phyloP scores from a whole-genome alignment of 805 yeast genomes.

The Starmerella geochares region DNA sequence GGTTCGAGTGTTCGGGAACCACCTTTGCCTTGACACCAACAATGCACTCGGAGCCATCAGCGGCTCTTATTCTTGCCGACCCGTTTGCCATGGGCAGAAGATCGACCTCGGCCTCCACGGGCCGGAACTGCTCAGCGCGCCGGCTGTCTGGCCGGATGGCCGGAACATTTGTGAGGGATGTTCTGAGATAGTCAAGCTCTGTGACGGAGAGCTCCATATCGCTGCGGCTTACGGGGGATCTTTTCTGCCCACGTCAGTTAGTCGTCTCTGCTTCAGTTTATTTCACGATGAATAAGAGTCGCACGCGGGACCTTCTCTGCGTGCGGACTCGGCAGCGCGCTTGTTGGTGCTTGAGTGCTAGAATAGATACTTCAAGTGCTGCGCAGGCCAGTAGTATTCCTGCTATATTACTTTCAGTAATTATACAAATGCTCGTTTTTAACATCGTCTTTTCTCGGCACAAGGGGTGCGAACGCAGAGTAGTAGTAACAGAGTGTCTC shows the following conservation, averaged over 20 bases:
- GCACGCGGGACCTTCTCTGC: too few species aligned
- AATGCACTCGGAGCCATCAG: constrained; percentile 89
- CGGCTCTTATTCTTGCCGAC: constrained; percentile 71
- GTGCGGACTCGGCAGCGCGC: too few species aligned
- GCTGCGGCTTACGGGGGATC: not conserved
- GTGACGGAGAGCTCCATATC: constrained; percentile 33
- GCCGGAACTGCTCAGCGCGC: constrained; percentile 61
- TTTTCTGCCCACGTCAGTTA: not conserved
- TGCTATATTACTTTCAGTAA: too few species aligned
- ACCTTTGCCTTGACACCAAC: constrained; percentile 85
- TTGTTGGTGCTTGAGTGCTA: too few species aligned
- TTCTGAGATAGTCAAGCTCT: constrained; percentile 51
- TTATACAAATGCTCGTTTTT: not conserved
- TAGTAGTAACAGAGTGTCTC: too few species aligned
- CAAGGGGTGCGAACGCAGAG: too few species aligned
- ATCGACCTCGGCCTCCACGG: constrained; percentile 70
- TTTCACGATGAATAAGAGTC: not conserved
- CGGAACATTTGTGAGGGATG: constrained; percentile 51
- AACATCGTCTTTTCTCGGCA: too few species aligned
- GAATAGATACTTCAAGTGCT: too few species aligned
- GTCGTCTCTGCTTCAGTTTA: too few species aligned
- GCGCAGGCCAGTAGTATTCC: too few species aligned
- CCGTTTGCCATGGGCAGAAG: constrained; percentile 86
- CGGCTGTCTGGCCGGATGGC: constrained; percentile 83
- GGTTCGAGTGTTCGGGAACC: constrained; percentile 35